A percentile compares a stretch with the other conserved stretches of the same genome.
Conservation (phyloP, 2,329 filamentous ascomycete genomes). For the Tolypocladium endophyticum region DNA sequence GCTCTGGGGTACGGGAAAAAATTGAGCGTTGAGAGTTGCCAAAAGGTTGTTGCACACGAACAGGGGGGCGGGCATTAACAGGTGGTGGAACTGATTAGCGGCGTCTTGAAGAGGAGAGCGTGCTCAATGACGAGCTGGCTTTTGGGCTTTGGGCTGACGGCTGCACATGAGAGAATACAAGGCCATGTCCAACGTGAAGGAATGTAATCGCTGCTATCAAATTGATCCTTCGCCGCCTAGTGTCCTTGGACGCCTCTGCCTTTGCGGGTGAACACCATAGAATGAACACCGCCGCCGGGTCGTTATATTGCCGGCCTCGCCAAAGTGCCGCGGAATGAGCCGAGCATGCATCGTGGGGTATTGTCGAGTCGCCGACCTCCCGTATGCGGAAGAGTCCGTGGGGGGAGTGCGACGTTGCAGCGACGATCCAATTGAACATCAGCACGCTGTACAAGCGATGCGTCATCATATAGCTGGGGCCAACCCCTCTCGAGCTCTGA, state of each 20-base stretch:
- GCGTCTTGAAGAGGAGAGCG: neutral
- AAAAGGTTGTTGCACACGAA: neutral
- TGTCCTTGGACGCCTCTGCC: neutral
- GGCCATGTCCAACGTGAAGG: neutral
- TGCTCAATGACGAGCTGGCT: neutral
- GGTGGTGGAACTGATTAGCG: neutral
- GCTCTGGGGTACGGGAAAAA: neutral
- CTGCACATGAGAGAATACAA: neutral
- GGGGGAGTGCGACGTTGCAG: neutral
- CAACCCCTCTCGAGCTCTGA: neutral
- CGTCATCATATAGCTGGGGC: neutral
- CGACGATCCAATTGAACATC: neutral
- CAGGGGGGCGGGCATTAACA: neutral
- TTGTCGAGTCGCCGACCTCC: neutral
- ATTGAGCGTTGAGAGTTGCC: neutral
- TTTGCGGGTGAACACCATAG: no score
- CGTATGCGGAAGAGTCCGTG: neutral
- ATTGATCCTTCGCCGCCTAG: neutral
- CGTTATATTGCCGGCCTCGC: neutral
- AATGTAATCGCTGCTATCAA: neutral
- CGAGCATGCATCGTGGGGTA: neutral
- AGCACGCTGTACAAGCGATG: neutral
- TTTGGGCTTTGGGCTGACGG: neutral
- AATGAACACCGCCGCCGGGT: neutral
- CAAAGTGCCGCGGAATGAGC: neutral